Percentiles rank a stretch among this genome's conserved stretches.
phyloP scores from a whole-genome alignment of 768 basidiomycete species.

The Lyophyllum atratum region DNA sequence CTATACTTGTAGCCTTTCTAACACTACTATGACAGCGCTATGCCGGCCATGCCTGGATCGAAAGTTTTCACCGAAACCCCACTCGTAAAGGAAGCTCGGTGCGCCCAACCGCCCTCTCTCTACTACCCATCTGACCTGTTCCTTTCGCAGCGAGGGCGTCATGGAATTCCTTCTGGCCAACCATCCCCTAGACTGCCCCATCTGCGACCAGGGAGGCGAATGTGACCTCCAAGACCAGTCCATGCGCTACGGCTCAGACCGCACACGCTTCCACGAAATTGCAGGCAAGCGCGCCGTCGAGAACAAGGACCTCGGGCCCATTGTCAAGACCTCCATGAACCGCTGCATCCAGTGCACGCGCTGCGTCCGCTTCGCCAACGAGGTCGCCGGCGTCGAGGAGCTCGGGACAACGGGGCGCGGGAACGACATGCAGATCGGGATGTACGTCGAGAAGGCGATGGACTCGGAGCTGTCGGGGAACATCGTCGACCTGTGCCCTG shows the following conservation, averaged over 20 bases:
- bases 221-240: constrained; percentile 99
- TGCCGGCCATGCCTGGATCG: constrained; percentile 95
- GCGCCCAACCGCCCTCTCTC: too few relatives aligned
- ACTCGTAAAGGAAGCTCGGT: constrained; percentile 85
- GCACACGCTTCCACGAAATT: constrained; percentile 97
- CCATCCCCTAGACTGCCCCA: constrained; percentile 97
- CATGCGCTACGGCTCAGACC: constrained; percentile 98
- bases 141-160: constrained; percentile 95
- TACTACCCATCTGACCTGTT: too few relatives aligned
- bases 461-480: constrained; percentile 98
- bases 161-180: constrained; percentile 99
- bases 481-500: constrained; percentile 95
- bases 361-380: constrained; percentile 98
- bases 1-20: not conserved
- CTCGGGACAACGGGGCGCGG: constrained; percentile 96
- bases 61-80: constrained; percentile 95
- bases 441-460: constrained; percentile 97
- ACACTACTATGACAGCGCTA: constrained; percentile 58
- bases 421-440: constrained; percentile 98
- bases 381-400: constrained; percentile 98
- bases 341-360: constrained; percentile 99
- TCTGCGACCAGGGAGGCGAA: constrained; percentile 99
- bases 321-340: constrained; percentile 99
- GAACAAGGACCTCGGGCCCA: constrained; percentile 96
- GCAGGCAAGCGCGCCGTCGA: constrained; percentile 97